Conservation (phyloP, 2,329 filamentous ascomycete genomes). For the Sporothrix variecibatus region DNA sequence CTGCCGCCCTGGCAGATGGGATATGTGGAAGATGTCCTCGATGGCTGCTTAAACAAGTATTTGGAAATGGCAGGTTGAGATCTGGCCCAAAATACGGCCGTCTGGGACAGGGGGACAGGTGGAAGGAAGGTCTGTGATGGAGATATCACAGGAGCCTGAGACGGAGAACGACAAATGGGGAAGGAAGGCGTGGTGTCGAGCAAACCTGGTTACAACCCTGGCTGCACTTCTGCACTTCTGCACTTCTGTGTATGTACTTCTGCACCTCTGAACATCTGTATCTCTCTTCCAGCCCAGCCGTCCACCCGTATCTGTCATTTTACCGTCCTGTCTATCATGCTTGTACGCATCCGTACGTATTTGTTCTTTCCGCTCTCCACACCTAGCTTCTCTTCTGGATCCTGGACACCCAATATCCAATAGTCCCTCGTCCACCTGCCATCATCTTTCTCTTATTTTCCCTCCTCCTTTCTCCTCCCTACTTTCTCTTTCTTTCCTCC, state of each 20-base stretch:
- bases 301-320: background rate
- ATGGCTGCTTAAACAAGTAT: background rate
- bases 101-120: background rate
- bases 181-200: constrained; percentile 2
- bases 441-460: background rate
- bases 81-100: background rate
- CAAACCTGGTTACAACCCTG: background rate
- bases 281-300: background rate
- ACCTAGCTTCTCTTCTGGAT: background rate
- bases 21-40: background rate
- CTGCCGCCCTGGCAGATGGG: background rate
- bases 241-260: background rate
- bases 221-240: background rate
- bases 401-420: background rate
- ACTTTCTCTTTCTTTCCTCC: background rate
- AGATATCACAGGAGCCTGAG: background rate
- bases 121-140: background rate
- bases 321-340: background rate
- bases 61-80: background rate
- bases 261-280: background rate
- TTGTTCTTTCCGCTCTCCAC: background rate
- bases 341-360: background rate
- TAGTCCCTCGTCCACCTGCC: background rate
- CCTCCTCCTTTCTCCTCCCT: background rate
- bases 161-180: background rate